phyloP scores from a whole-genome alignment of 176 grass and related monocot species.

The Carex myosuroides region DNA sequence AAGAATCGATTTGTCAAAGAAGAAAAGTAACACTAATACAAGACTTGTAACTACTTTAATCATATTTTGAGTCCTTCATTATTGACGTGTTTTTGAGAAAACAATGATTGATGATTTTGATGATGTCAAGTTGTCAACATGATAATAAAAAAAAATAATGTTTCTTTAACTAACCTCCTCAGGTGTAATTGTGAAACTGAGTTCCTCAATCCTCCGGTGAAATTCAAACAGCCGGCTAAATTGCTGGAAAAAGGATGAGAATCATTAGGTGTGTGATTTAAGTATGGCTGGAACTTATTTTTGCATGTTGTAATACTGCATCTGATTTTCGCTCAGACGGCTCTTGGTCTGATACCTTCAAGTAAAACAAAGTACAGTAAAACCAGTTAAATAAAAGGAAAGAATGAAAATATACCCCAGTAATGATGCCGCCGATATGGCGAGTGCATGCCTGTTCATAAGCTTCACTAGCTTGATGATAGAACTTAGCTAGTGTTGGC shows the following conservation, averaged over 20 bases:
- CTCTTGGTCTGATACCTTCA: neutral
- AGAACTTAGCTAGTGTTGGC: slow-evolving; percentile 88
- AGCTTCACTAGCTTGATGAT: slow-evolving; percentile 89
- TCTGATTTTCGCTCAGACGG: neutral
- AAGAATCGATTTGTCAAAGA: neutral
- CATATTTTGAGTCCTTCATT: neutral
- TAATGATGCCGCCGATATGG: slow-evolving; percentile 88
- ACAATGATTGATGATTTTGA: neutral
- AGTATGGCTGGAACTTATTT: neutral
- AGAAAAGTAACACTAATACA: neutral
- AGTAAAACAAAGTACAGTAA: neutral
- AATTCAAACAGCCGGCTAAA: slow-evolving; percentile 93
- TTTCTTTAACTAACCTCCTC: slow-evolving; percentile 67
- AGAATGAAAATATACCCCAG: slow-evolving; percentile 50
- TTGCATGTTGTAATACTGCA: neutral
- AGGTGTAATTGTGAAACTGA: slow-evolving; percentile 78
- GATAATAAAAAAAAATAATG: neutral
- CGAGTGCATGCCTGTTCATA: slow-evolving; percentile 95
- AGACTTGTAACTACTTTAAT: neutral
- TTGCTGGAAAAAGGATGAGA: slow-evolving; percentile 53
- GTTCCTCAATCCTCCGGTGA: slow-evolving; percentile 83
- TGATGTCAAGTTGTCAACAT: neutral
- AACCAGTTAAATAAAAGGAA: neutral
- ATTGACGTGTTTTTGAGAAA: neutral
- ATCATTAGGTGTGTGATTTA: neutral